Evolutionary conservation across 2,329 filamentous ascomycete species (phyloP), one percentile per base, ranked within the genome.

Genomic region (Colletotrichum sp.): DNA sequence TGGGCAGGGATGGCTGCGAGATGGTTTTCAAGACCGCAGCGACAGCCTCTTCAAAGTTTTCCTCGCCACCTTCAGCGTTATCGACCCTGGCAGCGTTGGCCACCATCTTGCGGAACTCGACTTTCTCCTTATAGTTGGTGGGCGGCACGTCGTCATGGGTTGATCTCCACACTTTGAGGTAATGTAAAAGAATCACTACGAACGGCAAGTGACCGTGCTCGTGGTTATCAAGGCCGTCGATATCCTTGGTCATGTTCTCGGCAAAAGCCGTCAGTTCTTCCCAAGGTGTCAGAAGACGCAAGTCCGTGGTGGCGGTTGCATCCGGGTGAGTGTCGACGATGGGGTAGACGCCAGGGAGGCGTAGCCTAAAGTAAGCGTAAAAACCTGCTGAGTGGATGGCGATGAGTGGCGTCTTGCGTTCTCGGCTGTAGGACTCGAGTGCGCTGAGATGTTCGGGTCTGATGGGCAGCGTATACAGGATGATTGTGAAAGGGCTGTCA

Each of bases 251-350:
- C 87, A 95, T 91, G 58, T 91, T 88, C 69, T 88, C 84, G 4
- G 92, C 90, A 77, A 96, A 96, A 5, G 90, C 87, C 3, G 88
- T 83, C 16, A 99, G 89, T 82, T 97, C 96, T 25, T 93, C 91
- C 96, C 97, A 99, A 43, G 97, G 96, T 39, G 90, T 91, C 6
- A 98, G 87, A 15, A 99, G 89, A 66, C 97, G 93, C 39, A 99
- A 89, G 80, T 99, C 97, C 72, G 94, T 93, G 1, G 92, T 97
- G 9, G 95, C 93, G 52, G 95, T 94, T 55, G 95, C 92, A 77
- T 98, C 96, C 1, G 97, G 97, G 81, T 99, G 97, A 60, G 97
- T 98, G 82, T 99, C 96, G 77, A 99, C 94, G 73, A 99, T 94
- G 7, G 96, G 96, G 80, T 97, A 98, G 32, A 93, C 91, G n/a